Conservation (phyloP, 2,329 filamentous ascomycete genomes). For the Fusarium musae region DNA sequence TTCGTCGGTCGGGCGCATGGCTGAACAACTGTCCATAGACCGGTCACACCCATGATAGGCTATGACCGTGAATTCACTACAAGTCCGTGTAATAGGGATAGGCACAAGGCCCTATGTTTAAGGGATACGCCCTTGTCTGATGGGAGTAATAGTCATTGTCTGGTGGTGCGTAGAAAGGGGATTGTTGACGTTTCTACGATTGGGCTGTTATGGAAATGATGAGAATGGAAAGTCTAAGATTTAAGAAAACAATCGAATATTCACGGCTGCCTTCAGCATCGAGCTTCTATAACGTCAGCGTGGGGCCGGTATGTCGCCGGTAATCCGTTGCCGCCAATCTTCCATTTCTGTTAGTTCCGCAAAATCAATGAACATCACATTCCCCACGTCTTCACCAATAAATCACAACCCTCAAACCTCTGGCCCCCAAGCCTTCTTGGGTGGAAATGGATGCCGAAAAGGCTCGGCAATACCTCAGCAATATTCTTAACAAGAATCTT, state of each 20-base stretch:
- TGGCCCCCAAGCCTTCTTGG: background rate
- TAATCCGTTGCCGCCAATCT: slow-evolving; percentile 26
- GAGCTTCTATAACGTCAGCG: slow-evolving; percentile 40
- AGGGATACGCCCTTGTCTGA: slow-evolving; percentile 37
- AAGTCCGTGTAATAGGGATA: background rate
- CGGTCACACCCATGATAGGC: slow-evolving; percentile 89
- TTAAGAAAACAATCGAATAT: background rate
- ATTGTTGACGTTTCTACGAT: background rate
- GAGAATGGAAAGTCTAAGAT: background rate
- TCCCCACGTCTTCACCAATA: slow-evolving; percentile 5
- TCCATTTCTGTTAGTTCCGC: background rate
- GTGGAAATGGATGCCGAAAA: slow-evolving; percentile 60
- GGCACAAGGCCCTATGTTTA: slow-evolving; percentile 20
- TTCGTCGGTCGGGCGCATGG: slow-evolving; percentile 96
- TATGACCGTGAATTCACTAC: slow-evolving; percentile 21
- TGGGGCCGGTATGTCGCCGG: slow-evolving; percentile 25
- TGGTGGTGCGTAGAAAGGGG: background rate
- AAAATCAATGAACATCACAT: slow-evolving; percentile 18
- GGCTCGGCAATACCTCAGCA: slow-evolving; percentile 66
- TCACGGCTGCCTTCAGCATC: slow-evolving; percentile 13
- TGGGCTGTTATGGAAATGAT: background rate
- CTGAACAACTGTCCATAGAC: slow-evolving; percentile 95
- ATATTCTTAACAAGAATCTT: slow-evolving; percentile 81
- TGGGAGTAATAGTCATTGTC: slow-evolving; percentile 24
- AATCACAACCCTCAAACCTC: background rate